Evolutionary conservation across 1,139 yeast species (phyloP).

Genomic region (Yamadazyma buinensis): DNA sequence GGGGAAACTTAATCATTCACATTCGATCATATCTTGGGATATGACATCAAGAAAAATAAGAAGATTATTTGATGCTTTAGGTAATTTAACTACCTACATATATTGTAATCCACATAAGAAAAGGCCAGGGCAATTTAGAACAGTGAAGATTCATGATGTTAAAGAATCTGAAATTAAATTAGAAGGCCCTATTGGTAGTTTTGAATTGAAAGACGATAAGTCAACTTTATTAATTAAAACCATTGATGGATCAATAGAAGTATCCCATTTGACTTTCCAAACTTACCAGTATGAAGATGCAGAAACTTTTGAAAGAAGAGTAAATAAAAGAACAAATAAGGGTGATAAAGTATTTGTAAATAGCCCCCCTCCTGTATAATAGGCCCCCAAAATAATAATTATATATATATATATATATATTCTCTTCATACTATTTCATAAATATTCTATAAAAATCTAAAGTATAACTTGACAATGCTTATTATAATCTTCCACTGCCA

Average conservation of each 20-base stretch:
- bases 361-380: not conserved
- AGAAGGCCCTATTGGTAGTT: conserved; percentile 37
- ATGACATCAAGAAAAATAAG: conserved; percentile 35
- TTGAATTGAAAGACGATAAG: conserved; percentile 21
- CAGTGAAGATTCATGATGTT: conserved; percentile 46
- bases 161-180: conserved; percentile 2
- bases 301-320: conserved; percentile 31
- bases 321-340: conserved; percentile 45
- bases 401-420: conserved; percentile 1
- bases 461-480: conserved; percentile 47
- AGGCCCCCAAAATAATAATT: no score
- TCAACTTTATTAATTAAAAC: conserved; percentile 38
- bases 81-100: conserved; percentile 52
- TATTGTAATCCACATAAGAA: conserved; percentile 22
- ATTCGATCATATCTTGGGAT: conserved; percentile 45
- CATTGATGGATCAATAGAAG: conserved; percentile 36
- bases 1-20: conserved; percentile 41
- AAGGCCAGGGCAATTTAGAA: conserved; percentile 27
- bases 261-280: conserved; percentile 47
- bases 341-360: conserved; percentile 7
- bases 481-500: conserved; percentile 80
- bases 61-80: conserved; percentile 52
- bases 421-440: no score
- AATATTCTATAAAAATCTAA: conserved; percentile 10
- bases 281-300: conserved; percentile 48